Evolutionary conservation across 352 stramenopile genomes (phyloP).

Genomic region (Lagenidium giganteum): DNA sequence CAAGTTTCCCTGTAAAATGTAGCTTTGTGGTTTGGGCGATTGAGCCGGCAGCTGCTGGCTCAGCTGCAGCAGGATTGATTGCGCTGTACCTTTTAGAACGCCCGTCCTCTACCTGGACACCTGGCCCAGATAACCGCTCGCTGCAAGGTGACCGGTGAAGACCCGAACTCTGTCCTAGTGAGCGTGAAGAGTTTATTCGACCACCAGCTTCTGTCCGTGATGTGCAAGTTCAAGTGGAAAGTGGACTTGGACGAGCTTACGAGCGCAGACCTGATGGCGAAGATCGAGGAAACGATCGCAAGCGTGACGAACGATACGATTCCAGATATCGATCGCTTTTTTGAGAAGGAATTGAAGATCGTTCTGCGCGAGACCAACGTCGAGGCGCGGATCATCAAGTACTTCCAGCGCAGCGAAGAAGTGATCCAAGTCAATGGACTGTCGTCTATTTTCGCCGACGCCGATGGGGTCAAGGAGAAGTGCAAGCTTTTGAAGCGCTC

Average conservation of each 20-base stretch:
- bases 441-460: constrained; percentile 7
- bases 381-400: constrained; percentile 15
- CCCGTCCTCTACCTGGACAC: no score
- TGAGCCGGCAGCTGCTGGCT: no score
- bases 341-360: constrained; percentile 13
- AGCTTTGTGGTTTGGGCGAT: no score
- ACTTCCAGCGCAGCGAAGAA: constrained; percentile 14
- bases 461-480: constrained; percentile 5
- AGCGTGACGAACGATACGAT: constrained; percentile 18
- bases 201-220: no score
- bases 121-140: no score
- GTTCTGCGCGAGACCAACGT: constrained; percentile 15
- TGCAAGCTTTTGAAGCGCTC: constrained; percentile 8
- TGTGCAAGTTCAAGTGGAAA: constrained; percentile 18
- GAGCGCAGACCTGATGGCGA: not conserved
- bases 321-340: constrained; percentile 9
- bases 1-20: no score
- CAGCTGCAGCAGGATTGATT: no score
- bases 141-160: no score
- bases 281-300: constrained; percentile 15
- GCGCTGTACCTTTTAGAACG: no score
- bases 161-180: no score
- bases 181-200: no score
- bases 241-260: constrained; percentile 15
- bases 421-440: constrained; percentile 16